A percentile compares a stretch with the other conserved stretches of the same genome.
Conservation (phyloP, 2,329 filamentous ascomycete species). For the Geosmithia flava region DNA sequence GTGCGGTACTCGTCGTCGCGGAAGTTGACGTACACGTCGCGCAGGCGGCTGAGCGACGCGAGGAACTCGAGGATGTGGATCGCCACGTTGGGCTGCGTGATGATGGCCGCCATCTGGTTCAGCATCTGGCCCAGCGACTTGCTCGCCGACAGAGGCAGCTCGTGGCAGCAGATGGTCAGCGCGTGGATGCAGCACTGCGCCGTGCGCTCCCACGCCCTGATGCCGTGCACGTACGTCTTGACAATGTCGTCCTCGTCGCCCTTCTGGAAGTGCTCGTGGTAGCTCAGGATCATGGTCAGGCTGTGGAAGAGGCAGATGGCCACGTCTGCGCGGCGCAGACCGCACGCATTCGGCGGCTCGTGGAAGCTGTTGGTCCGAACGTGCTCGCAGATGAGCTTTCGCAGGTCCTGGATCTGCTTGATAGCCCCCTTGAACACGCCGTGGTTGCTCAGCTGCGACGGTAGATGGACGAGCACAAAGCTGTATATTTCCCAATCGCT, state of each 20-base stretch:
- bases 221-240: slow-evolving; percentile 72
- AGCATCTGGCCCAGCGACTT: slow-evolving; percentile 78
- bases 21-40: slow-evolving; percentile 77
- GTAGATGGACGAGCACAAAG: slow-evolving; percentile 75
- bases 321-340: slow-evolving; percentile 77
- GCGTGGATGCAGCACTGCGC: slow-evolving; percentile 92
- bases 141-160: slow-evolving; percentile 76
- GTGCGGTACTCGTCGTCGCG: slow-evolving; percentile 85
- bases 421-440: slow-evolving; percentile 67
- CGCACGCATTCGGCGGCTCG: slow-evolving; percentile 68
- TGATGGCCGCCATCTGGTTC: slow-evolving; percentile 89
- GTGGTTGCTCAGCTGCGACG: slow-evolving; percentile 82
- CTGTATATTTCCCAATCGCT: slow-evolving; percentile 89
- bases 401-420: slow-evolving; percentile 61
- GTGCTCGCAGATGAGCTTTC: slow-evolving; percentile 70
- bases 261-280: slow-evolving; percentile 74
- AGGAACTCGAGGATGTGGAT: slow-evolving; percentile 95
- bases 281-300: slow-evolving; percentile 79
- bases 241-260: slow-evolving; percentile 84
- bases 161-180: slow-evolving; percentile 87
- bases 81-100: slow-evolving; percentile 83
- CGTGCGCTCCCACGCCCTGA: slow-evolving; percentile 73
- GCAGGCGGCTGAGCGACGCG: slow-evolving; percentile 74
- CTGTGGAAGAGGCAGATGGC: slow-evolving; percentile 81
- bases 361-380: slow-evolving; percentile 65